Evolutionary conservation across 192 early-diverging fungal genomes (phyloP).

Genomic region (Coemansia asiatica): DNA sequence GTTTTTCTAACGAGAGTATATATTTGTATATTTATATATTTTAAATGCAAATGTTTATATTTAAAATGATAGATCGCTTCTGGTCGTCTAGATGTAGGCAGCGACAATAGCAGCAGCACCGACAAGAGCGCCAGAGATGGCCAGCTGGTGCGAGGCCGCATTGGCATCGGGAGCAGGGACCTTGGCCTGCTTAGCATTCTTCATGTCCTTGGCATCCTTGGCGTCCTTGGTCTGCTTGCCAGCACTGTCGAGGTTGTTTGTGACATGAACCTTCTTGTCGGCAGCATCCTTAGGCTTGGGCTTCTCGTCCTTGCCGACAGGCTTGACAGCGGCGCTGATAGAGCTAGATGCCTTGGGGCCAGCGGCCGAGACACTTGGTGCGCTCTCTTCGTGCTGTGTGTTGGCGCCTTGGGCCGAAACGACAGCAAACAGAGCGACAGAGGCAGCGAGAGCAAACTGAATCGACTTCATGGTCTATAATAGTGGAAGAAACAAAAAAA

Average conservation of each 20-base stretch:
- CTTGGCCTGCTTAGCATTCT: conserved; percentile 29
- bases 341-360: conserved; percentile 11
- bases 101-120: conserved; percentile 38
- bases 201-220: conserved; percentile 24
- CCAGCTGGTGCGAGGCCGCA: conserved; percentile 43
- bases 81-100: conserved; percentile 28
- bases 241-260: background rate
- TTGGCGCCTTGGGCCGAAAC: conserved; percentile 31
- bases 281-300: conserved; percentile 10
- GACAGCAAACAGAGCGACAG: conserved; percentile 31
- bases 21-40: no score
- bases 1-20: no score
- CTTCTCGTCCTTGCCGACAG: conserved; percentile 15
- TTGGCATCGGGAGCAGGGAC: conserved; percentile 31
- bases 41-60: background rate
- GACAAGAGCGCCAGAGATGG: conserved; percentile 38
- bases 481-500: background rate
- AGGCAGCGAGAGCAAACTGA: conserved; percentile 33
- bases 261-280: conserved; percentile 15
- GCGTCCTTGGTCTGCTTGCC: conserved; percentile 13
- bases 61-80: background rate
- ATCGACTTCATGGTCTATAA: conserved; percentile 35
- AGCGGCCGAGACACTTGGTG: conserved; percentile 9
- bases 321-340: background rate
- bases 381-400: conserved; percentile 5